A percentile compares a stretch with the other conserved stretches of the same genome.
These are phyloP conservation scores for Pyrrhoderma noxium DNA, from an alignment of 1,284 basidiomycete genomes.

Conservation along the genomic window DNA sequence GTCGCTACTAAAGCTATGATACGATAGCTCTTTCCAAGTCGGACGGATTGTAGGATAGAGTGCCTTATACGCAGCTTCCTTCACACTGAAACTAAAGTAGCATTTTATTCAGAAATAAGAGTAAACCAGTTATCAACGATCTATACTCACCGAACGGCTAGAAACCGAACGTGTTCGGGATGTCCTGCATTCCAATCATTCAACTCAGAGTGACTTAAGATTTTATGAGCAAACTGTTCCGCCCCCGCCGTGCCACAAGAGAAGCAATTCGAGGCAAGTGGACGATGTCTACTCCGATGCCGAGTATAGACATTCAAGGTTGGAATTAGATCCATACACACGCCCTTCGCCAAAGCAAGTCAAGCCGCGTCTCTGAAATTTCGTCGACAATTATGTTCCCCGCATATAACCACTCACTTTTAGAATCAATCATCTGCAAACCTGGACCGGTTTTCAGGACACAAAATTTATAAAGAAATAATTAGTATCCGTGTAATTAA, in stretches of 20 bases:
- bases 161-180: conserved; percentile 33
- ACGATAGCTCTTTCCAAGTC: conserved; percentile 76
- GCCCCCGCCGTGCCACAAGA: conserved; percentile 47
- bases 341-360: too few relatives aligned
- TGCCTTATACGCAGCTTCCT: conserved; percentile 90
- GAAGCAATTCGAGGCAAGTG: conserved; percentile 58
- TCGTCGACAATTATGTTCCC: background rate
- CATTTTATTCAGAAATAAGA: background rate
- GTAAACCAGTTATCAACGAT: background rate
- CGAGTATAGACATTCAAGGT: conserved; percentile 50
- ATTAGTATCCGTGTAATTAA: conserved; percentile 23
- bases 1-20: conserved; percentile 29
- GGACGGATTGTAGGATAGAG: conserved; percentile 55
- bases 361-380: background rate
- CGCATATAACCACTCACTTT: background rate
- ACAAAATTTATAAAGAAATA: background rate
- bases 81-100: conserved; percentile 35
- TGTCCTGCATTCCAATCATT: conserved; percentile 34
- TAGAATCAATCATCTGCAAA: background rate
- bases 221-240: conserved; percentile 46
- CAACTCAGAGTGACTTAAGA: conserved; percentile 54
- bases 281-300: conserved; percentile 75
- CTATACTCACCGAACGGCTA: conserved; percentile 58
- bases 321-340: too few relatives aligned
- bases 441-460: background rate